Evolutionary conservation across 352 stramenopile species (phyloP).

Genomic region (Elongisporangium senticosum): DNA sequence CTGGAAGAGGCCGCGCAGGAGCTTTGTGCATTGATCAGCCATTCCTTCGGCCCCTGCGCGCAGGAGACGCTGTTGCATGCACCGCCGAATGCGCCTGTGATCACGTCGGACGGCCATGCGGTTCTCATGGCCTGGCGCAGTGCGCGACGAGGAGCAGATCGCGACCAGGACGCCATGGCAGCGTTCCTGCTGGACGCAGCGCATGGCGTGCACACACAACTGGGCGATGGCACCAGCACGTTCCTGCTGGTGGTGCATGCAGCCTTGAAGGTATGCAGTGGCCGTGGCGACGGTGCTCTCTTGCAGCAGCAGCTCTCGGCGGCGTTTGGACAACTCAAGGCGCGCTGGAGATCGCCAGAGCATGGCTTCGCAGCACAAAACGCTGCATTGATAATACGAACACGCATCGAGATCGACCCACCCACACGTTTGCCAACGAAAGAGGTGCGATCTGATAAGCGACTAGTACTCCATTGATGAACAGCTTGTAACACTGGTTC

Average conservation of each 20-base stretch:
- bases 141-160: neutral
- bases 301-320: slow-evolving; percentile 15
- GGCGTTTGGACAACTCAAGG: slow-evolving; percentile 27
- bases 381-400: neutral
- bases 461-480: no score
- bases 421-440: neutral
- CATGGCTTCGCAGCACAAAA: neutral
- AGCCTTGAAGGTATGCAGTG: slow-evolving; percentile 8
- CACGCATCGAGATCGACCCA: neutral
- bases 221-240: slow-evolving; percentile 47
- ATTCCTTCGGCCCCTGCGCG: slow-evolving; percentile 41
- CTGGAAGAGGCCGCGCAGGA: slow-evolving; percentile 5
- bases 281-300: neutral
- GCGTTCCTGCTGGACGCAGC: slow-evolving; percentile 41
- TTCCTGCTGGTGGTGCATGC: slow-evolving; percentile 56
- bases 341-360: neutral
- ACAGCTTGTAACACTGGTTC: neutral
- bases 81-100: slow-evolving; percentile 45
- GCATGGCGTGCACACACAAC: slow-evolving; percentile 39
- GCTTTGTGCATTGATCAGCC: slow-evolving; percentile 30
- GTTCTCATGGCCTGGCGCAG: slow-evolving; percentile 37
- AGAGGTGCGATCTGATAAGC: neutral
- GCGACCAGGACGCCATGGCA: slow-evolving; percentile 16
- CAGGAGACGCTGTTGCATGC: slow-evolving; percentile 53
- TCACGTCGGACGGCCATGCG: slow-evolving; percentile 47